phyloP scores from a whole-genome alignment of 2,329 filamentous ascomycete genomes.

The Aureobasidium zeae region DNA sequence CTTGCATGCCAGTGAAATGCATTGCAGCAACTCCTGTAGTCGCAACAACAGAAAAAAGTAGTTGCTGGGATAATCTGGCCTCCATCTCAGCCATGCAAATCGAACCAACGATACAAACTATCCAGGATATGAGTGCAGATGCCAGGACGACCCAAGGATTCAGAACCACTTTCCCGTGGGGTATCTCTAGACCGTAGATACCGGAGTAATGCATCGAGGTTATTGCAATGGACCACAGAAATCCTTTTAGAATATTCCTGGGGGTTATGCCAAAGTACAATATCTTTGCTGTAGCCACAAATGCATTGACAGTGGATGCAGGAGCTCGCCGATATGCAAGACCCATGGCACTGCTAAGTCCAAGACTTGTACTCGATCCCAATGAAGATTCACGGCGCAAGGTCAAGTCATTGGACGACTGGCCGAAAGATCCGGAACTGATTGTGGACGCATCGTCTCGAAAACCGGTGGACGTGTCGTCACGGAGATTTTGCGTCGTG shows the following conservation, averaged over 20 bases:
- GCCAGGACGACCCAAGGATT: slow-evolving; percentile 24
- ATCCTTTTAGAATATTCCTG: slow-evolving; percentile 24
- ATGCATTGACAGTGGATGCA: slow-evolving; percentile 19
- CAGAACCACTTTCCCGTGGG: slow-evolving; percentile 24
- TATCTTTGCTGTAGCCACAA: slow-evolving; percentile 19
- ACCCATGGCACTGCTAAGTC: slow-evolving; percentile 14
- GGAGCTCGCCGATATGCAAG: slow-evolving; percentile 11
- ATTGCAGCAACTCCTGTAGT: slow-evolving; percentile 29
- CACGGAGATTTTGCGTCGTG: slow-evolving; percentile 4
- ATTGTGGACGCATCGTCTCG: slow-evolving; percentile 4
- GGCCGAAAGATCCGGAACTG: background rate
- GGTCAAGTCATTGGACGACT: slow-evolving; percentile 13
- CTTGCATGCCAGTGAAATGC: slow-evolving; percentile 30
- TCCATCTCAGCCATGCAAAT: slow-evolving; percentile 29
- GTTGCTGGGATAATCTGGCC: slow-evolving; percentile 26
- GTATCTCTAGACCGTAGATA: slow-evolving; percentile 26
- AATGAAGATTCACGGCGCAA: slow-evolving; percentile 10
- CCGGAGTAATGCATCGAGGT: slow-evolving; percentile 30
- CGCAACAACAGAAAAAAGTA: slow-evolving; percentile 27
- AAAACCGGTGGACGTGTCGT: slow-evolving; percentile 2
- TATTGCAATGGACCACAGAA: slow-evolving; percentile 29
- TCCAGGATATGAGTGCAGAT: slow-evolving; percentile 28
- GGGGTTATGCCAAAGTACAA: slow-evolving; percentile 23
- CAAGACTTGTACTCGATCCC: slow-evolving; percentile 13
- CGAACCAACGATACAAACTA: slow-evolving; percentile 27